Conservation (phyloP, 306 rosid genomes). For the Adenanthera pavonina region DNA sequence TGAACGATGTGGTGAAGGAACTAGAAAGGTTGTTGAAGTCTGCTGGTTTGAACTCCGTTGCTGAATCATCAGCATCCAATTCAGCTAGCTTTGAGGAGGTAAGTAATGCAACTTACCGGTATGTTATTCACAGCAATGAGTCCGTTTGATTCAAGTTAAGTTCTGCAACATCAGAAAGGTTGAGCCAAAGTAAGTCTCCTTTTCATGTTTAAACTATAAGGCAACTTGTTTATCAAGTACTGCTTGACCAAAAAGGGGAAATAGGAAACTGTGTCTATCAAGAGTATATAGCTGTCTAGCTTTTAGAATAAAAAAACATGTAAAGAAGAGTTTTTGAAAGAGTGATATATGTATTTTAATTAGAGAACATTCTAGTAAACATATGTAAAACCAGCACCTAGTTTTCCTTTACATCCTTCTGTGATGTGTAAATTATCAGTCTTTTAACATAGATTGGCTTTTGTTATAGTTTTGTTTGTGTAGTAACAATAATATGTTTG, state of each 20-base stretch:
- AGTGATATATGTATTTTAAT: too few species aligned
- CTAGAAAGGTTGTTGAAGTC: conserved; percentile 46
- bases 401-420: background rate
- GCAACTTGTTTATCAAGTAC: background rate
- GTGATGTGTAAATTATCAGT: background rate
- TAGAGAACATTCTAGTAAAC: background rate
- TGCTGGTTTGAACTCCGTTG: conserved; percentile 38
- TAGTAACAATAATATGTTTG: background rate
- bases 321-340: too few species aligned
- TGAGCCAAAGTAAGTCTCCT: background rate
- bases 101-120: background rate
- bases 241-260: background rate
- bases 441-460: too few species aligned
- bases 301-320: too few species aligned
- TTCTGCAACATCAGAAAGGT: background rate
- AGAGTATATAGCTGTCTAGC: background rate
- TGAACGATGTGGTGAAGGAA: conserved; percentile 57
- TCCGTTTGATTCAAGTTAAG: conserved; percentile 23
- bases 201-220: background rate
- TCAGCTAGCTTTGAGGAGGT: conserved; percentile 40
- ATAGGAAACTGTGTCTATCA: background rate
- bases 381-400: background rate
- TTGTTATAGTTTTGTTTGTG: background rate
- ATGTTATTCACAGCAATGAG: conserved; percentile 24
- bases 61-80: conserved; percentile 35